Evolutionary conservation across 2,329 filamentous ascomycete genomes (phyloP).

Genomic region (Neonectria magnoliae): DNA sequence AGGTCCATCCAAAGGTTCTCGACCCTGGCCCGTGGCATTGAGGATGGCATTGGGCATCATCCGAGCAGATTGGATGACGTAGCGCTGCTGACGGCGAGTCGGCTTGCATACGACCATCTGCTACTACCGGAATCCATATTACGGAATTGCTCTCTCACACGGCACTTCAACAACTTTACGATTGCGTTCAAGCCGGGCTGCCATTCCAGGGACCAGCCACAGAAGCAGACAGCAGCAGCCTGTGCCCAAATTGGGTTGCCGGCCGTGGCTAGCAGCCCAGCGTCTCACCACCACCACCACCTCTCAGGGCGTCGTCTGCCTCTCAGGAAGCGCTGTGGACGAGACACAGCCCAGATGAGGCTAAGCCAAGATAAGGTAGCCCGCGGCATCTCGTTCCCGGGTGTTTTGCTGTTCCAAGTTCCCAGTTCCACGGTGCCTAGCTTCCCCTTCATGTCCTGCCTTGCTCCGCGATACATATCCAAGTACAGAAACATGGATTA

Average conservation of each 20-base stretch:
- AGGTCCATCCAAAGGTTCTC: not conserved
- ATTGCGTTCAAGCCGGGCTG: not conserved
- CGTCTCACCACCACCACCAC: conserved; percentile 10
- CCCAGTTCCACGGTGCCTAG: not conserved
- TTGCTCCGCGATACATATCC: too few species aligned
- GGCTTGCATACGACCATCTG: not conserved
- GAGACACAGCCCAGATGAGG: not conserved
- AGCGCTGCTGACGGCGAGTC: not conserved
- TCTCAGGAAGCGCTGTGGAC: not conserved
- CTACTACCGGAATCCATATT: not conserved
- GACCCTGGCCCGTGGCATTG: not conserved
- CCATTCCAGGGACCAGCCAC: not conserved
- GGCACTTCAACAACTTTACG: not conserved
- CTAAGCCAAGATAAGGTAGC: conserved; percentile 29
- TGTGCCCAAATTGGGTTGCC: conserved; percentile 6
- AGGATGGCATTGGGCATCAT: not conserved
- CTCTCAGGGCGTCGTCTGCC: not conserved
- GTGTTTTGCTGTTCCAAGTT: too few species aligned
- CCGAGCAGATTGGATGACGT: not conserved
- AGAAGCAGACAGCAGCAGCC: not conserved
- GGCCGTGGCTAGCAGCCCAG: conserved; percentile 1
- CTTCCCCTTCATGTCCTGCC: not conserved
- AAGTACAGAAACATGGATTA: conserved; percentile 15
- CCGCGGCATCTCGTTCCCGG: conserved; percentile 25
- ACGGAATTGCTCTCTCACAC: not conserved